Evolutionary conservation across 768 basidiomycete genomes (phyloP).

Genomic region (Auricularia sp.): DNA sequence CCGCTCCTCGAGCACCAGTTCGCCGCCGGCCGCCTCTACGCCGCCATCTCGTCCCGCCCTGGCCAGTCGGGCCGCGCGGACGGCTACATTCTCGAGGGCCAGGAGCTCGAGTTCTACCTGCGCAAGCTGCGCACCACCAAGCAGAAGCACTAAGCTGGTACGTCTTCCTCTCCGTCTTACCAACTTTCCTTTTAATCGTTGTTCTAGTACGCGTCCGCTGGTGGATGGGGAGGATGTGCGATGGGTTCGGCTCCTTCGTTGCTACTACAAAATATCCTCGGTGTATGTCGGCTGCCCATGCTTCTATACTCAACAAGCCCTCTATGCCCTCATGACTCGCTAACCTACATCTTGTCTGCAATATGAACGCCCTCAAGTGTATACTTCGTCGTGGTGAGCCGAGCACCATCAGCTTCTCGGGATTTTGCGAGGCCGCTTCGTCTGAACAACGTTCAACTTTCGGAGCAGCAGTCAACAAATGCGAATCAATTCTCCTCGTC

Average conservation of each 20-base stretch:
- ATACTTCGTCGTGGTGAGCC: no score
- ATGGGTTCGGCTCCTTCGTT: neutral
- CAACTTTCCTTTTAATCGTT: no score
- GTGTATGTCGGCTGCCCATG: neutral
- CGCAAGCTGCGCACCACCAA: constrained; percentile 89
- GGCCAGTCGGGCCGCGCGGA: constrained; percentile 95
- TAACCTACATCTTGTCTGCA: neutral
- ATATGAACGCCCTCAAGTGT: no score
- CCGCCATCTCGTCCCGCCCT: constrained; percentile 85
- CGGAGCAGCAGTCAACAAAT: no score
- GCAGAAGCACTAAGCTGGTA: constrained; percentile 60
- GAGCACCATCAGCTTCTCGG: no score
- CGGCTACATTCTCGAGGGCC: constrained; percentile 96
- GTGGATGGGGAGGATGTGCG: neutral
- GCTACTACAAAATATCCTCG: neutral
- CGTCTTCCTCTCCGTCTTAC: no score
- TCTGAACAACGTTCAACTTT: no score
- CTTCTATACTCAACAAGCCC: neutral
- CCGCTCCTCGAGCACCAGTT: constrained; percentile 82
- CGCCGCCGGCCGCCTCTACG: constrained; percentile 90
- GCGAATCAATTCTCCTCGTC: no score
- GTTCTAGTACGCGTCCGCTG: neutral
- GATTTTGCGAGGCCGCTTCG: no score
- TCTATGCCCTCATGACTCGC: neutral
- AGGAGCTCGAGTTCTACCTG: constrained; percentile 97